Conservation (phyloP, 2,329 filamentous ascomycete species). For the Sordariomycetes sp. region DNA sequence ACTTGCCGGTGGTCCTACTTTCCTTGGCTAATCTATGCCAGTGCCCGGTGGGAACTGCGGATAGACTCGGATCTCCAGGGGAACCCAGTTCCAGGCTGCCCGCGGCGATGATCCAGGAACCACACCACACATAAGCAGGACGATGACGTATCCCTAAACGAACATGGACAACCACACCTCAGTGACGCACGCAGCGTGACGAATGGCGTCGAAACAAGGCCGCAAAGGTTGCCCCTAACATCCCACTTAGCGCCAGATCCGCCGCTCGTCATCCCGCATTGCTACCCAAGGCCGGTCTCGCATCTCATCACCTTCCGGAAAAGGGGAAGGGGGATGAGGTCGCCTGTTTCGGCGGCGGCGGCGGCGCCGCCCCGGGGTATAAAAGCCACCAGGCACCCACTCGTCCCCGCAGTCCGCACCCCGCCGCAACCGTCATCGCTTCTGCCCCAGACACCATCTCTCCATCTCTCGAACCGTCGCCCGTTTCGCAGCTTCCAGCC, state of each 20-base stretch:
- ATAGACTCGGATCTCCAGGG: background rate
- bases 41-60: background rate
- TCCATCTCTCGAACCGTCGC: background rate
- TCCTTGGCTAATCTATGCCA: no score
- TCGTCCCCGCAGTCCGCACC: background rate
- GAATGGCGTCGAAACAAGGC: background rate
- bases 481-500: conserved; percentile 2
- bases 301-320: background rate
- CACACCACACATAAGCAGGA: background rate
- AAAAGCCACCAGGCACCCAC: conserved; percentile 1
- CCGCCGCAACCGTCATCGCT: background rate
- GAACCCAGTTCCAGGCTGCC: background rate
- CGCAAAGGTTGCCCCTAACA: no score
- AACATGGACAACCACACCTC: background rate
- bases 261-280: background rate
- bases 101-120: background rate
- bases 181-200: background rate
- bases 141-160: background rate
- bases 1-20: no score
- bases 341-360: background rate
- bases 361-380: background rate
- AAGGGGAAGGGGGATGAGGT: background rate
- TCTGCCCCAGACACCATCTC: background rate
- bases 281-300: background rate
- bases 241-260: background rate